These are phyloP conservation scores for Mortierella sp. DNA, from an alignment of 371 early-diverging fungal genomes.

Conservation along the genomic window DNA sequence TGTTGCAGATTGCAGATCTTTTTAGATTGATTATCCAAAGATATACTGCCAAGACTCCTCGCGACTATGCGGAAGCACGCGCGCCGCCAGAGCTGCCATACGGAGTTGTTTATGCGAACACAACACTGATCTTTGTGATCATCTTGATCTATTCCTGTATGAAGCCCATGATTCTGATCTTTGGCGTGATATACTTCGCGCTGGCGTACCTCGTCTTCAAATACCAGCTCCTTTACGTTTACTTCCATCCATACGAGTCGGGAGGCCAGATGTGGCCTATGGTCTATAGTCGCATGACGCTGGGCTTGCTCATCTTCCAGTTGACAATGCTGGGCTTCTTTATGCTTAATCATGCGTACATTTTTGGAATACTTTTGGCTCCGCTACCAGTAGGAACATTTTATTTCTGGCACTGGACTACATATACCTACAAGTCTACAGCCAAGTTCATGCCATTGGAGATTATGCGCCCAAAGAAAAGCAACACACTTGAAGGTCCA, in stretches of 20 bases:
- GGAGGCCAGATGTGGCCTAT: conserved; percentile 84
- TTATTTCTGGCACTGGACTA: conserved; percentile 70
- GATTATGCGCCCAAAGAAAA: conserved; percentile 22
- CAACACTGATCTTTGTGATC: conserved; percentile 83
- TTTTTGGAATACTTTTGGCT: conserved; percentile 61
- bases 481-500: neutral
- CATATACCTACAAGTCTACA: conserved; percentile 68
- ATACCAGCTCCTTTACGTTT: conserved; percentile 86
- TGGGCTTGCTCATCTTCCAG: conserved; percentile 88
- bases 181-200: conserved; percentile 83
- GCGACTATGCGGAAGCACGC: conserved; percentile 69
- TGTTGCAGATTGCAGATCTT: conserved; percentile 74
- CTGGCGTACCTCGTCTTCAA: conserved; percentile 84
- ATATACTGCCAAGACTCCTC: conserved; percentile 75
- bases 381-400: conserved; percentile 67
- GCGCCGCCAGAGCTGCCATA: conserved; percentile 57
- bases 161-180: conserved; percentile 87
- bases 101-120: conserved; percentile 77
- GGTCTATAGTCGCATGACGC: conserved; percentile 80
- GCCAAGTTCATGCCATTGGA: conserved; percentile 64
- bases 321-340: conserved; percentile 85
- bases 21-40: conserved; percentile 59
- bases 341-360: conserved; percentile 72
- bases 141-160: conserved; percentile 89
- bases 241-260: conserved; percentile 88